Conservation (phyloP, 148 eudicot genomes). For the Fagopyrum homotropicum region DNA sequence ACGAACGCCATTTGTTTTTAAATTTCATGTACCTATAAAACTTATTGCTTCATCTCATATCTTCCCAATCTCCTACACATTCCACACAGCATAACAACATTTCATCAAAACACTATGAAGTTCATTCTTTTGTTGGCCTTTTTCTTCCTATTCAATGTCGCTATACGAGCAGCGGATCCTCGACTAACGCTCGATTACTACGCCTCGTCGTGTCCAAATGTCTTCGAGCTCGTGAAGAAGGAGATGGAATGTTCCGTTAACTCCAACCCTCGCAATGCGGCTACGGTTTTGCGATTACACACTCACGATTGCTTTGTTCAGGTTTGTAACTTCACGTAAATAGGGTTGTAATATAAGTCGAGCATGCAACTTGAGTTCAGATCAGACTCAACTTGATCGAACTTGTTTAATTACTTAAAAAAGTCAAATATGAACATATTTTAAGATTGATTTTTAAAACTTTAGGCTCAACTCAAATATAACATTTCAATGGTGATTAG, state of each 20-base stretch:
- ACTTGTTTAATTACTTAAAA: background rate
- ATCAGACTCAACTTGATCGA: background rate
- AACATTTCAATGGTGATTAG: too few relatives aligned
- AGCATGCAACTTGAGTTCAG: background rate
- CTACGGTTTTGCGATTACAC: conserved; percentile 63
- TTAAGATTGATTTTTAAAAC: background rate
- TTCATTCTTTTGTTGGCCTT: background rate
- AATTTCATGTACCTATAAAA: background rate
- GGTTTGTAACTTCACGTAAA: conserved; percentile 26
- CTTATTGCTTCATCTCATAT: background rate
- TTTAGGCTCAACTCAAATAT: too few relatives aligned
- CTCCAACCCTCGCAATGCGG: conserved; percentile 83
- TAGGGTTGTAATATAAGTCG: too few relatives aligned
- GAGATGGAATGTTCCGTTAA: conserved; percentile 94
- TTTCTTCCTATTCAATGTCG: background rate
- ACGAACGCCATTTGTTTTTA: background rate
- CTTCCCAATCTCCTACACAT: background rate
- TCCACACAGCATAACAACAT: background rate
- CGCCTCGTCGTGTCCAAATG: conserved; percentile 50
- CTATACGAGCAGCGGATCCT: conserved; percentile 34
- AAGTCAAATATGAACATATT: background rate
- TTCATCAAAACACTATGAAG: background rate
- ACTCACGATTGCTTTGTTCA: conserved; percentile 98
- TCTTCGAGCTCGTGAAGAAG: conserved; percentile 50
- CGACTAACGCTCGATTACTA: conserved; percentile 72